Base-by-base conservation (phyloP, 2,329 filamentous ascomycete genomes). In the Botryotinia narcissicola region DNA sequence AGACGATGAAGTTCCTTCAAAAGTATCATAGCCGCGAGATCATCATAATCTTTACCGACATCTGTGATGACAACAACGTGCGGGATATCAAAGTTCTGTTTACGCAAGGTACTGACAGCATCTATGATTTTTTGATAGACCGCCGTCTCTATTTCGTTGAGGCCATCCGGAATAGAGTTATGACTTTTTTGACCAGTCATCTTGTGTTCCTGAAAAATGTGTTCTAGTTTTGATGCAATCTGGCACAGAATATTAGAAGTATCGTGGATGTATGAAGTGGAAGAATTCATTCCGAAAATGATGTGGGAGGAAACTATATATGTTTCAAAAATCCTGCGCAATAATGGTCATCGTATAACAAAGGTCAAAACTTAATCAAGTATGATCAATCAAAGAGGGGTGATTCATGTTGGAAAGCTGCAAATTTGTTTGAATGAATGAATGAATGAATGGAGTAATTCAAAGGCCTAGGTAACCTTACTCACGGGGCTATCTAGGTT, bases 11-110 rank as follows among this genome's bases (percentile, higher is more conserved):
- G 74, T 63, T 80, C 79, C 54, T 77, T 78, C 16, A 80, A 71
- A 57, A 79, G 42, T 4, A 80, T 70, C 77, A 79, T 75, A 25
- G 79, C 79, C 20, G 77, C 73, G 20, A 80, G 61, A 70, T 80
- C 79, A 48, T 80, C 79, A 64, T 77, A 78, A 60, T 80, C 79
- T 63, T 80, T 80, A 3, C 75, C 78, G 14, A 80, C 73, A 74
- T 80, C 79, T 8, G 78, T 79, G 40, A 80, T 78, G 18, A 77
- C 76, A 18, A 78, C 66, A 10, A 80, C 71, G 4, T 74, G 75
- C 20, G 79, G 78, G 16, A 44, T 48, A 12, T 68, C 66, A 9
- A 59, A 22, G 57, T 29, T 44, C 6, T 62, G 12, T 42, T 32
- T 29, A 6, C 44, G 25, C 6, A 44, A 46, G 9, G 20, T 22